Percentiles rank a stretch among this genome's conserved stretches.
These are phyloP conservation scores for Digitaria exilis DNA, from an alignment of 202 grass and related monocot genomes.

Conservation along the genomic window DNA sequence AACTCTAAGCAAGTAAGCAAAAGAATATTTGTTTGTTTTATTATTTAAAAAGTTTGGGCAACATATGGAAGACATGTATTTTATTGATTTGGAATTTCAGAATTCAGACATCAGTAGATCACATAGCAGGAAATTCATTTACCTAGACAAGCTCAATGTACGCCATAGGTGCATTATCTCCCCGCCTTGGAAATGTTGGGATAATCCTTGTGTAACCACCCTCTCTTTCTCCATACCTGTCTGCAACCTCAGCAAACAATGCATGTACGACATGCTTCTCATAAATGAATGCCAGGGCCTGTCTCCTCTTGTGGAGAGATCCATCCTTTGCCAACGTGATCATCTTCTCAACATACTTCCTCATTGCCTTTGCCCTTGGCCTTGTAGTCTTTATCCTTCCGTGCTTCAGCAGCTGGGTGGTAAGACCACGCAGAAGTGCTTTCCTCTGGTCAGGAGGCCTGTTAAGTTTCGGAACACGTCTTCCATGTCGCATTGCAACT, in stretches of 20 bases:
- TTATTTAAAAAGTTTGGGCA: background rate
- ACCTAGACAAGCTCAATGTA: slow-evolving; percentile 96
- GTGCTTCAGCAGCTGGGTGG: slow-evolving; percentile 75
- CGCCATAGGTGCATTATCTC: slow-evolving; percentile 93
- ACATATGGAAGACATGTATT: background rate
- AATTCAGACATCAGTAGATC: slow-evolving; percentile 23
- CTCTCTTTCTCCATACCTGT: slow-evolving; percentile 83
- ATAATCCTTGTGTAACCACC: slow-evolving; percentile 92
- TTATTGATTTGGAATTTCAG: background rate
- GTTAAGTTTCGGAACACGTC: slow-evolving; percentile 70
- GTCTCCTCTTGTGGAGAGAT: slow-evolving; percentile 94
- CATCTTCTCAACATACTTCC: slow-evolving; percentile 88
- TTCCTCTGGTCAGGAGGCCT: slow-evolving; percentile 85
- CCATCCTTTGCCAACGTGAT: slow-evolving; percentile 90
- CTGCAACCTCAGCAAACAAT: slow-evolving; percentile 75
- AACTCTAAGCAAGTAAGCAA: background rate
- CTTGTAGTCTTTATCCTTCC: slow-evolving; percentile 93
- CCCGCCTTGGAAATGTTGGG: slow-evolving; percentile 75
- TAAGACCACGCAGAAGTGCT: slow-evolving; percentile 80
- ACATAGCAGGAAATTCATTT: slow-evolving; percentile 14
- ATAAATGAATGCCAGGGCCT: slow-evolving; percentile 81
- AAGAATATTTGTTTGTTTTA: background rate
- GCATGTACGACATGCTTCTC: slow-evolving; percentile 92
- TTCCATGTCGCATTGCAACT: slow-evolving; percentile 85
- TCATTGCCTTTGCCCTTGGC: slow-evolving; percentile 83